These are phyloP conservation scores for Talaromyces amestolkiae DNA, from an alignment of 2,329 filamentous ascomycete species.

Conservation along the genomic window DNA sequence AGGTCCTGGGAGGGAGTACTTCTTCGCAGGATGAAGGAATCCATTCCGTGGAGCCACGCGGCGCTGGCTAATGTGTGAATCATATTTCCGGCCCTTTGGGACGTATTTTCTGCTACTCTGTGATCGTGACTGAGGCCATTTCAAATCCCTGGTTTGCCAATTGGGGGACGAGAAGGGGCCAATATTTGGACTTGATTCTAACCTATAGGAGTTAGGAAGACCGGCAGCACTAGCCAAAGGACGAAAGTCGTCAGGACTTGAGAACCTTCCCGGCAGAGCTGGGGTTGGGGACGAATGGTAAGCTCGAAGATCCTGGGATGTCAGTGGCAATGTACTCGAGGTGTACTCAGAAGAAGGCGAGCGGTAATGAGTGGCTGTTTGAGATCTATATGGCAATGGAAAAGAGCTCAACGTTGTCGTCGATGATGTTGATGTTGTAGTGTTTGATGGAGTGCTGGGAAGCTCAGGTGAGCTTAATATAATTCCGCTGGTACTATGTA, in stretches of 20 bases:
- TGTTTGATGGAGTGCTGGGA: not conserved
- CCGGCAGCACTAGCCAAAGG: not conserved
- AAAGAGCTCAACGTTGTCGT: constrained; percentile 11
- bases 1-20: not conserved
- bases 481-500: not conserved
- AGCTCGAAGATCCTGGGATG: constrained; percentile 6
- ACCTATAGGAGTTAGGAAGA: not conserved
- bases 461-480: constrained; percentile 9
- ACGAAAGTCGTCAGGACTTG: not conserved
- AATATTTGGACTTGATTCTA: not conserved
- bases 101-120: constrained; percentile 10
- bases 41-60: not conserved
- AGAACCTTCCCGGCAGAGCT: not conserved
- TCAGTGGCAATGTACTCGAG: constrained; percentile 10
- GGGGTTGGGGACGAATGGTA: constrained; percentile 1
- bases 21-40: not conserved
- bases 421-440: not conserved
- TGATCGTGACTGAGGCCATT: constrained; percentile 13
- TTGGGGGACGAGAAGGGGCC: not conserved
- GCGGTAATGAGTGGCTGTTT: constrained; percentile 1
- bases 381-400: constrained; percentile 18
- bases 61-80: constrained; percentile 1
- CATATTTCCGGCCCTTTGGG: constrained; percentile 7
- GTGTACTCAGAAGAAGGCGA: not conserved
- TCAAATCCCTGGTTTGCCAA: constrained; percentile 3